Percentiles rank a stretch among this genome's conserved stretches.
phyloP scores from a whole-genome alignment of 179 eudicot species.

The Carnegiea gigantea region DNA sequence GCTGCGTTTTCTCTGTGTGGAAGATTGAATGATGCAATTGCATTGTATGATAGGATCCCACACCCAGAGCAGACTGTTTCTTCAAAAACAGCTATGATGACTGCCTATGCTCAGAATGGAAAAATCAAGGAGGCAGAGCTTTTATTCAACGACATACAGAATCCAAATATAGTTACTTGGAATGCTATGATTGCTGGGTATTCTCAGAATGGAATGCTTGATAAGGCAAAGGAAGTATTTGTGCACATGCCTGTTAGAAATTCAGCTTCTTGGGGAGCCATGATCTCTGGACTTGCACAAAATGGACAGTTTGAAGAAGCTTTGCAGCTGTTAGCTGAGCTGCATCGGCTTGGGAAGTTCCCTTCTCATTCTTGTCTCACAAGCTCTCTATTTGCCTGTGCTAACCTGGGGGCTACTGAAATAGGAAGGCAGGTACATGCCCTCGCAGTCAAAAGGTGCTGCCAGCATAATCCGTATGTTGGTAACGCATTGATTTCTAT shows the following conservation, averaged over 20 bases:
- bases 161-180: conserved; percentile 45
- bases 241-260: conserved; percentile 35
- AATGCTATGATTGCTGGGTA: conserved; percentile 53
- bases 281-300: conserved; percentile 43
- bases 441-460: conserved; percentile 34
- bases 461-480: conserved; percentile 33
- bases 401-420: conserved; percentile 39
- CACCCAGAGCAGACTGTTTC: conserved; percentile 34
- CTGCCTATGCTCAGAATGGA: conserved; percentile 50
- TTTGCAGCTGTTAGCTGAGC: conserved; percentile 34
- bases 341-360: conserved; percentile 35
- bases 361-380: conserved; percentile 46
- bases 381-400: conserved; percentile 46
- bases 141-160: conserved; percentile 36
- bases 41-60: conserved; percentile 29
- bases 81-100: conserved; percentile 42
- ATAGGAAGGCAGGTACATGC: conserved; percentile 49
- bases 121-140: conserved; percentile 37
- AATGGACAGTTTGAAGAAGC: conserved; percentile 42
- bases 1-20: conserved; percentile 41
- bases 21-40: conserved; percentile 44
- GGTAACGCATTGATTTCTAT: conserved; percentile 48
- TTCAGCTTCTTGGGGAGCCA: conserved; percentile 49
- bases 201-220: conserved; percentile 45
- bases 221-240: conserved; percentile 41